Percentiles rank a stretch among this genome's conserved stretches.
These are phyloP conservation scores for Chlorella sp. DNA, from an alignment of 139 green algal genomes.

Conservation along the genomic window DNA sequence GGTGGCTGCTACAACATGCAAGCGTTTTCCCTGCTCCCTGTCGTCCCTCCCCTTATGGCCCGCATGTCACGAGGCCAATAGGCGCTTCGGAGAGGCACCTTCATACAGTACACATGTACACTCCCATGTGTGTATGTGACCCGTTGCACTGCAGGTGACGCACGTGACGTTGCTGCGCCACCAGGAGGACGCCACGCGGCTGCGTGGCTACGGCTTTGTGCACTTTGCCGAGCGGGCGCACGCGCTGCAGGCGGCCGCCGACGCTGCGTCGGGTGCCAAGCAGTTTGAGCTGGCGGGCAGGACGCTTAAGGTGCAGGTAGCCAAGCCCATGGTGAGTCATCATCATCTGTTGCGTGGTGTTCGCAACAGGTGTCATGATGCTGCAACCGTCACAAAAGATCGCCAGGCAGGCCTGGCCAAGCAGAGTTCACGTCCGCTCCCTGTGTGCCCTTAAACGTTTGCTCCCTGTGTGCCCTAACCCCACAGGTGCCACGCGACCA, in stretches of 20 bases:
- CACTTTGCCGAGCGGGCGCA: conserved; percentile 65
- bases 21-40: too few relatives aligned
- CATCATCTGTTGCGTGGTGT: too few relatives aligned
- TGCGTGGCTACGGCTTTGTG: conserved; percentile 79
- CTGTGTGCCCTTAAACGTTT: too few relatives aligned
- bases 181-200: conserved; percentile 39
- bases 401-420: too few relatives aligned
- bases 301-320: not conserved
- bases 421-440: too few relatives aligned
- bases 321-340: not conserved
- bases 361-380: too few relatives aligned
- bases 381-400: too few relatives aligned
- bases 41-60: not conserved
- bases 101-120: not conserved
- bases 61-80: not conserved
- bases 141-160: conserved; percentile 31
- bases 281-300: not conserved
- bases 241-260: not conserved
- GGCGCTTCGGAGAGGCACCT: not conserved
- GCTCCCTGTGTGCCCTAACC: too few relatives aligned
- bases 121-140: not conserved
- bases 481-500: too few relatives aligned
- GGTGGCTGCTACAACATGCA: too few relatives aligned
- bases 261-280: not conserved
- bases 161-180: conserved; percentile 50